Conservation (phyloP, 2,329 filamentous ascomycete species). For the Eurotiales sp. region DNA sequence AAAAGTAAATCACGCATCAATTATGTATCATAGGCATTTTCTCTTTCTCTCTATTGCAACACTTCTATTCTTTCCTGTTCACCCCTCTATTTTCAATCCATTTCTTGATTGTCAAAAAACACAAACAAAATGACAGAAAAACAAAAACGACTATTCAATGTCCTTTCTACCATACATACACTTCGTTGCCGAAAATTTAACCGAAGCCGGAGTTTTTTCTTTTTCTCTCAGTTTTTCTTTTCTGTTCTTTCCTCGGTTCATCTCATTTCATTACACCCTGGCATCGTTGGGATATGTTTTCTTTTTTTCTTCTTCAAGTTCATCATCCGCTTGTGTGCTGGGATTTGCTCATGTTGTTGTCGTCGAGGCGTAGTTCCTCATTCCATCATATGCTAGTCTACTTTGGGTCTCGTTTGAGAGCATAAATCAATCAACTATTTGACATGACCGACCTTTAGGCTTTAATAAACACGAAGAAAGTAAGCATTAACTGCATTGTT, state of each 20-base stretch:
- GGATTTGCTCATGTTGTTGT: too few species aligned
- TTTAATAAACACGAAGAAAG: too few species aligned
- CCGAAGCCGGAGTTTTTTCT: background rate
- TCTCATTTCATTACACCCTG: background rate
- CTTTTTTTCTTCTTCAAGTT: background rate
- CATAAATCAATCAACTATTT: too few species aligned
- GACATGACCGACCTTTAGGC: too few species aligned
- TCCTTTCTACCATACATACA: too few species aligned
- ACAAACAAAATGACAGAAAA: too few species aligned
- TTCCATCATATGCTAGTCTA: background rate
- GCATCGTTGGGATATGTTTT: conserved; percentile 3
- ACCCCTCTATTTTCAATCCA: background rate
- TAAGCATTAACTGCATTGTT: too few species aligned
- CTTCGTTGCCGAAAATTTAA: background rate
- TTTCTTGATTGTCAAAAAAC: background rate
- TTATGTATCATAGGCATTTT: background rate
- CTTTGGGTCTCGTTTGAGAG: background rate
- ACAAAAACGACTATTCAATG: too few species aligned
- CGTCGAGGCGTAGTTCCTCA: background rate
- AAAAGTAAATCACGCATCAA: background rate
- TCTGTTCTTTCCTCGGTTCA: too few species aligned
- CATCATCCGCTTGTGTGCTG: too few species aligned
- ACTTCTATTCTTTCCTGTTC: background rate
- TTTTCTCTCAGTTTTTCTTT: background rate
- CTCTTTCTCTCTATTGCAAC: background rate